phyloP scores from a whole-genome alignment of 2,329 filamentous ascomycete species.

The Elsinoe australis region DNA sequence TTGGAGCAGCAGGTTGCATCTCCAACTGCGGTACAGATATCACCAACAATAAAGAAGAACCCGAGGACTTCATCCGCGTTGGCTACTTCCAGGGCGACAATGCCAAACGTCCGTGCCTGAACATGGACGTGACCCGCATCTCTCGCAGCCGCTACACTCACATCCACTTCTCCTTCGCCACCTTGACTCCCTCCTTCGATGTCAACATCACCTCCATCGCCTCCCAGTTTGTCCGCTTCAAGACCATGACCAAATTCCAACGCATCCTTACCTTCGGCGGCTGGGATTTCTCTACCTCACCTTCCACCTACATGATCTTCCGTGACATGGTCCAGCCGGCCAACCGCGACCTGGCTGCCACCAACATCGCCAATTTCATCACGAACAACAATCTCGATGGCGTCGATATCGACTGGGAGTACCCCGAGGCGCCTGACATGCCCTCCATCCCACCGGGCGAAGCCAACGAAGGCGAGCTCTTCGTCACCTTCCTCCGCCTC shows the following conservation, averaged over 20 bases:
- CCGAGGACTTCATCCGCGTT: slow-evolving; percentile 22
- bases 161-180: slow-evolving; percentile 33
- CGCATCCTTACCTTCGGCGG: slow-evolving; percentile 39
- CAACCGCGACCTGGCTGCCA: slow-evolving; percentile 33
- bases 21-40: slow-evolving; percentile 37
- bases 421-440: slow-evolving; percentile 28
- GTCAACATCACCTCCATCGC: slow-evolving; percentile 20
- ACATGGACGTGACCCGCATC: slow-evolving; percentile 24
- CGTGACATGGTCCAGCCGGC: slow-evolving; percentile 30
- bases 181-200: slow-evolving; percentile 29
- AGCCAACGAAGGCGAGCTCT: slow-evolving; percentile 1
- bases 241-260: slow-evolving; percentile 27
- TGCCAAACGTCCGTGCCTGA: slow-evolving; percentile 28
- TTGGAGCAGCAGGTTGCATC: slow-evolving; percentile 33
- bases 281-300: slow-evolving; percentile 37
- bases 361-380: slow-evolving; percentile 45
- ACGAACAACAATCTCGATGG: slow-evolving; percentile 62
- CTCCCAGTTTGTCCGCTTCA: slow-evolving; percentile 31
- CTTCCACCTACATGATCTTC: slow-evolving; percentile 35
- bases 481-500: neutral
- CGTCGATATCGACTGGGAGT: slow-evolving; percentile 40
- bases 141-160: slow-evolving; percentile 18
- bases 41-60: slow-evolving; percentile 22
- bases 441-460: slow-evolving; percentile 22
- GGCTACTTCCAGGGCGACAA: slow-evolving; percentile 32